Percentiles rank a stretch among this genome's conserved stretches.
These are phyloP conservation scores for Berkeleyomyces basicola DNA, from an alignment of 2,329 filamentous ascomycete species.

Conservation along the genomic window DNA sequence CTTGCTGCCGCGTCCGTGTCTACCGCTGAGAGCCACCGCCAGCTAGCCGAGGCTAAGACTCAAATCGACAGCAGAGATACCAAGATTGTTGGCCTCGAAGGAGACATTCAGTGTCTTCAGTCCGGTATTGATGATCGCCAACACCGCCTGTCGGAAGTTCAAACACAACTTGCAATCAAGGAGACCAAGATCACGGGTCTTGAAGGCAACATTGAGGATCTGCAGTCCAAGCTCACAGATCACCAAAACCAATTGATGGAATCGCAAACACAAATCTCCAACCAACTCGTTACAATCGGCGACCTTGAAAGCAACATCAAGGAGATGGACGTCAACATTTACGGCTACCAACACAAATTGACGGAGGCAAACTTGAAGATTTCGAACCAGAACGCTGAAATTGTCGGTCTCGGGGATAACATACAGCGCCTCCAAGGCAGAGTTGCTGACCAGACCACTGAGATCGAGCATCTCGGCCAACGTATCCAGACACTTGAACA, in stretches of 20 bases:
- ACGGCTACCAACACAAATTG: conserved; percentile 29
- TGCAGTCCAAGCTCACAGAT: conserved; percentile 32
- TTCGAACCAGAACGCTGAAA: conserved; percentile 23
- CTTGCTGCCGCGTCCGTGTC: conserved; percentile 35
- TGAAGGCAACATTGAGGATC: conserved; percentile 31
- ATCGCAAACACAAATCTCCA: conserved; percentile 21
- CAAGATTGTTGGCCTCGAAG: conserved; percentile 30
- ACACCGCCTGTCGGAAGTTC: conserved; percentile 24
- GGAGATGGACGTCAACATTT: conserved; percentile 33
- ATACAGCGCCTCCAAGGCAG: background rate
- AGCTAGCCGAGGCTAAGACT: conserved; percentile 23
- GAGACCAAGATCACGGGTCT: conserved; percentile 29
- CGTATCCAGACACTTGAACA: background rate
- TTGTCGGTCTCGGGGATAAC: conserved; percentile 32
- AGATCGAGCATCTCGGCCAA: background rate
- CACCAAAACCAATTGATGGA: conserved; percentile 27
- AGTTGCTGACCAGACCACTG: background rate
- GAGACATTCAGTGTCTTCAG: conserved; percentile 33
- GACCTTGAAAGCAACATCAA: conserved; percentile 34
- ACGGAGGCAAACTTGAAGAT: conserved; percentile 21
- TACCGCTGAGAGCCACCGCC: conserved; percentile 30
- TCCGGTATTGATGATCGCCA: conserved; percentile 30
- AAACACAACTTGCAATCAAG: conserved; percentile 22
- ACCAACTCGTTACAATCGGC: conserved; percentile 24
- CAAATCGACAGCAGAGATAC: conserved; percentile 24